phyloP scores from a whole-genome alignment of 352 stramenopile species.

The Phytophthora pisi region DNA sequence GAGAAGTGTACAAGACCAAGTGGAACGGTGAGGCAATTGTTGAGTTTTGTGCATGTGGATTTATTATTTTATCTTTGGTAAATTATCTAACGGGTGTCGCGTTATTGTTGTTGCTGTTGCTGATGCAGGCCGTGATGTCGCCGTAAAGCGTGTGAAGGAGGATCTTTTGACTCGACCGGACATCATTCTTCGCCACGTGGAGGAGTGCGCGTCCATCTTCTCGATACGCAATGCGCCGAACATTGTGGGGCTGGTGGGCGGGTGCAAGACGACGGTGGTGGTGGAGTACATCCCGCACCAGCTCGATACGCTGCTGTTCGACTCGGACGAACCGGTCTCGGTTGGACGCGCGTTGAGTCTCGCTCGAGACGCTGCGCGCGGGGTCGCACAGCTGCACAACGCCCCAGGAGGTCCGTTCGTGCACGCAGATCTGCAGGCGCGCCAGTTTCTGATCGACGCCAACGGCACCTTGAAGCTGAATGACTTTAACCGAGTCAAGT shows the following conservation, averaged over 20 bases:
- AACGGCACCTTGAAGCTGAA: conserved; percentile 70
- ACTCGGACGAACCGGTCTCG: conserved; percentile 45
- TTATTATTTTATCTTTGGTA: not conserved
- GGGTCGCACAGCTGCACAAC: conserved; percentile 70
- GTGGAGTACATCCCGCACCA: conserved; percentile 75
- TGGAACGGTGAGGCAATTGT: conserved; percentile 60
- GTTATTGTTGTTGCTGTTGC: not conserved
- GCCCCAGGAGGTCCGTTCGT: conserved; percentile 67
- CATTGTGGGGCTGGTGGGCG: conserved; percentile 72
- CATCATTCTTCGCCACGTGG: conserved; percentile 75
- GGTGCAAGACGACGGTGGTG: conserved; percentile 79
- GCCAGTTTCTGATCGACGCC: conserved; percentile 77
- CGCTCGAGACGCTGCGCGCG: conserved; percentile 57
- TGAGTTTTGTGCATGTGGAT: not conserved
- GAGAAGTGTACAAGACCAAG: conserved; percentile 67
- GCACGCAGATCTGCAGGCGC: conserved; percentile 82
- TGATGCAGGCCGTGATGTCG: conserved; percentile 53
- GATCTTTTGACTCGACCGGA: conserved; percentile 55
- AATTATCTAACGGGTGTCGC: not conserved
- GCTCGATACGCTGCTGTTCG: conserved; percentile 68
- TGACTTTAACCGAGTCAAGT: conserved; percentile 86
- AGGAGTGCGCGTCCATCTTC: conserved; percentile 75
- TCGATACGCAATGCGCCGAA: conserved; percentile 71
- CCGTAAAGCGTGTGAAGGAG: conserved; percentile 75
- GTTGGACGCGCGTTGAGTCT: conserved; percentile 58